Conservation (phyloP, 495 filamentous ascomycete species). For the Parathielavia hyrcaniae region DNA sequence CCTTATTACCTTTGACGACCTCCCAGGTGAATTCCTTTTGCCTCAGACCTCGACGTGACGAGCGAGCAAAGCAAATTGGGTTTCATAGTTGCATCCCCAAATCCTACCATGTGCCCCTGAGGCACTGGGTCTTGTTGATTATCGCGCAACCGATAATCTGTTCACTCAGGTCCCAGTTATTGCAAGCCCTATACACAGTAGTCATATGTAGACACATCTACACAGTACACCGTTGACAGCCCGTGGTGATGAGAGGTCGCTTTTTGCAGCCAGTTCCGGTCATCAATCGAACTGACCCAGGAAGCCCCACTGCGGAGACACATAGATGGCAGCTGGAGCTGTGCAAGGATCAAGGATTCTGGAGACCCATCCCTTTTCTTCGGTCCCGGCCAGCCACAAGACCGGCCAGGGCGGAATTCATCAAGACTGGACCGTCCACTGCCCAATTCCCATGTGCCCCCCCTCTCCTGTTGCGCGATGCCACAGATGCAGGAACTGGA, state of each 20-base stretch:
- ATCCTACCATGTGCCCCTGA: neutral
- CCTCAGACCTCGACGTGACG: no score
- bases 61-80: no score
- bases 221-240: no score
- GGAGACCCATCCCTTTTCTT: conserved; percentile 15
- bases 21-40: no score
- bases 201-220: no score
- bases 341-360: conserved; percentile 22
- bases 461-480: conserved; percentile 24
- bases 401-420: neutral
- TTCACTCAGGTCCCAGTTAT: neutral
- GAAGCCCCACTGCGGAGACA: conserved; percentile 23
- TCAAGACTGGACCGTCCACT: neutral
- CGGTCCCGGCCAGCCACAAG: conserved; percentile 14
- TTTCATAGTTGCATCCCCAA: no score
- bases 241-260: conserved; percentile 23
- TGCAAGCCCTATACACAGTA: conserved; percentile 10
- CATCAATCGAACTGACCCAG: conserved; percentile 20
- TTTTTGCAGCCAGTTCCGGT: conserved; percentile 1
- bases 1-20: no score
- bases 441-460: conserved; percentile 6
- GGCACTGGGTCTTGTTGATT: neutral
- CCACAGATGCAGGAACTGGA: conserved; percentile 3
- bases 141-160: neutral
- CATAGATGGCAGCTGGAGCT: conserved; percentile 16